Evolutionary conservation across 106 monocot genomes (phyloP), one percentile per base, ranked within the genome.

Genomic region (Acorus gramineus): DNA sequence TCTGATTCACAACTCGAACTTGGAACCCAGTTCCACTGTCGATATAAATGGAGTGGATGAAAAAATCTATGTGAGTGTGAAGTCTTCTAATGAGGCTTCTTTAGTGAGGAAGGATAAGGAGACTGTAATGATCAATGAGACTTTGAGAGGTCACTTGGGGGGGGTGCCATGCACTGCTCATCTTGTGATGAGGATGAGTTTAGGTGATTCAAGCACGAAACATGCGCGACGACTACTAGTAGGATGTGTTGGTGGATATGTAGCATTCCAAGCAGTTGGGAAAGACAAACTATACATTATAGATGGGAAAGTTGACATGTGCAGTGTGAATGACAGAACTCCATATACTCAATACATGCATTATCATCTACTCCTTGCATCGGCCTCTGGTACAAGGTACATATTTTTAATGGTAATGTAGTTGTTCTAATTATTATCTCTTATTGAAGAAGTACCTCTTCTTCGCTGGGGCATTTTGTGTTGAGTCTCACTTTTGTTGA

Each of bases 331-430:
- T 52, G 59, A 42, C 52, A 73, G 78, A 78, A 73, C 69, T 59
- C 78, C 73, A 4, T 78, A 78, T 53, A 78, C 73, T 48, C 78
- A 78, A 42, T 73, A 78, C 64, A 73, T 78, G 78, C 59, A 78
- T 42, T 78, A 78, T 64, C 11, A 11, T 12, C 59, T 78, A 59
- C 8, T 62, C 57, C 57, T 73, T 53, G 73, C 64, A 49, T 50
- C 73, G 59, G 3, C 53, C 4, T 69, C 68, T 54, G 73, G 78
- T 64, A 68, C 78, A 69, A 78, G 73, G 73, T 78, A 64, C 28
- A 28, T 28, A 28, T 28, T 28, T 28, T 28, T 28, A 28, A 28
- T 28, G 28, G 28, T 28, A 28, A 28, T 28, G 28, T 28, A 28
- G 28, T 28, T 28, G 28, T 28, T 28, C 28, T 28, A 28, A 28